Evolutionary conservation across 306 rosid genomes (phyloP), one percentile per base, ranked within the genome.

Genomic region (Amphicarpaea edgeworthii): DNA sequence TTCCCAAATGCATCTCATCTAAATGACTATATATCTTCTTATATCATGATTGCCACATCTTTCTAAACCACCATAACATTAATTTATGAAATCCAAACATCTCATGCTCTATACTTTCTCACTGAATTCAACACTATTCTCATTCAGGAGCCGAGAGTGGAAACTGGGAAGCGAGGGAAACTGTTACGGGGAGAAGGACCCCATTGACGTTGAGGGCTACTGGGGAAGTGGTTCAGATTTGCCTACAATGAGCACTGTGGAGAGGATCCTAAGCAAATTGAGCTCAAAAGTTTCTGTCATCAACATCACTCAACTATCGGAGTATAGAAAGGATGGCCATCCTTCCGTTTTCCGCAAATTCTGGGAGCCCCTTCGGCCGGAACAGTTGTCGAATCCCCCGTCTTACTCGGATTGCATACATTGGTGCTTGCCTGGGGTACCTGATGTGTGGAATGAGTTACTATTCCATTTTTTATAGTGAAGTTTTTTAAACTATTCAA

Each of bases 221-320:
- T 95, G 99, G 99, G 99, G 99, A 85, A 95, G 97, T 40, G 97
- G 99, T 64, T 92, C 99, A 6, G 97, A 95, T 86, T 63, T 84
- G 83, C 90, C 91, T 3, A 92, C 99, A 7, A 89, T 90, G 99
- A 82, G 76, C 69, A 77, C 73, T 41, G 85, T 90, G 76, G 92
- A 92, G 53, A 87, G 82, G 21, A 79, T 95, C 77, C 85, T 92
- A 46, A 41, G 78, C 77, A 86, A 75, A 57, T 83, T 95, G 76
- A 81, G 78, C 47, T 87, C 96, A 10, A 89, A 90, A 86, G 88
- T 95, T 45, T 84, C 91, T 5, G 93, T 95, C 58, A 58, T 95
- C 70, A 95, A 95, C 79, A 88, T 95, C 47, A 95, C 99, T 32
- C 97, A 95, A 76, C 88, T 95, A 8, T 95, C 99, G 0, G 99